Conservation (phyloP, 2,329 filamentous ascomycete genomes). For the Huntiella moniliformis region DNA sequence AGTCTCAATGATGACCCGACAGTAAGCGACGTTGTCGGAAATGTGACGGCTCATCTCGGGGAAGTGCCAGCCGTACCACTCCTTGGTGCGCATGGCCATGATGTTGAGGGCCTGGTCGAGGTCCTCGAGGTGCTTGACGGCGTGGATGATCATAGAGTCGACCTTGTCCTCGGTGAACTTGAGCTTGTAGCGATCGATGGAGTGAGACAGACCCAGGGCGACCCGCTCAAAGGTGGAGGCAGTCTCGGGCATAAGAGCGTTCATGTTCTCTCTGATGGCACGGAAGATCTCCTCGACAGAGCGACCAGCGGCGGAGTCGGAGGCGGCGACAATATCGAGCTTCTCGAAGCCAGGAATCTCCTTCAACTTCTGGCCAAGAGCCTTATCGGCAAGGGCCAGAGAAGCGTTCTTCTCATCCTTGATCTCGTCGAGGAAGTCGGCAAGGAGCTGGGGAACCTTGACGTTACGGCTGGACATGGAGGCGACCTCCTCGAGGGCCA, state of each 20-base stretch:
- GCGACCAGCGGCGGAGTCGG: conserved; percentile 50
- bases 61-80: conserved; percentile 99
- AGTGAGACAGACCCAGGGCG: conserved; percentile 90
- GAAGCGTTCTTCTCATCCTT: conserved; percentile 97
- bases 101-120: conserved; percentile 98
- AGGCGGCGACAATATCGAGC: conserved; percentile 58
- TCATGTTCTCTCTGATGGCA: conserved; percentile 77
- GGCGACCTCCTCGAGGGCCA: conserved; percentile 77
- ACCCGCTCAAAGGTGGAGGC: conserved; percentile 82
- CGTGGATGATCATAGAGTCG: conserved; percentile 98
- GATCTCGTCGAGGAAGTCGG: conserved; percentile 65
- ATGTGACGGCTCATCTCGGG: conserved; percentile 94
- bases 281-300: conserved; percentile 66
- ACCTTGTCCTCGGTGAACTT: conserved; percentile 99
- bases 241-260: conserved; percentile 72
- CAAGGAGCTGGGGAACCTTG: conserved; percentile 79
- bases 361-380: conserved; percentile 78
- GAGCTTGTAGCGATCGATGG: conserved; percentile 88
- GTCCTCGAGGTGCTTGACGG: conserved; percentile 82
- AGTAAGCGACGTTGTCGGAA: conserved; percentile 91
- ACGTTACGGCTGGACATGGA: conserved; percentile 57
- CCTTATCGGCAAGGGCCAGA: conserved; percentile 81
- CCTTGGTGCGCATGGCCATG: conserved; percentile 97
- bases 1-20: conserved; percentile 70
- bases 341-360: conserved; percentile 80